Evolutionary conservation across 2,329 filamentous ascomycete species (phyloP).

Genomic region (Triangularia verruculosa): DNA sequence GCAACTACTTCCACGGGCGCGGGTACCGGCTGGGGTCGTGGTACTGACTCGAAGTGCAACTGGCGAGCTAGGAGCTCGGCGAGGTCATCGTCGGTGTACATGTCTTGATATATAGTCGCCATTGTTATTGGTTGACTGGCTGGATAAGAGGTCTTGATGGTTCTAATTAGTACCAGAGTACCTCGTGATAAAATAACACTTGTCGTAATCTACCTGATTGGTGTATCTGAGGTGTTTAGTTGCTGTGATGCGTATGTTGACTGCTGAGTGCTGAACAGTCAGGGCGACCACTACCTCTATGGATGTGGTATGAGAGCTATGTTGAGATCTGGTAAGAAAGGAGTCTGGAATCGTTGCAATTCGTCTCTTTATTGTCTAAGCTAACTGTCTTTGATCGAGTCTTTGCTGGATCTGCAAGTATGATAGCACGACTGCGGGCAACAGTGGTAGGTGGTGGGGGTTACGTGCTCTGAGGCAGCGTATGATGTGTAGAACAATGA

Average conservation of each 20-base stretch:
- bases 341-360: constrained; percentile 23
- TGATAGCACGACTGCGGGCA: neutral
- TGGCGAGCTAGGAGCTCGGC: constrained; percentile 75
- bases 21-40: constrained; percentile 29
- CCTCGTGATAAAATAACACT: neutral
- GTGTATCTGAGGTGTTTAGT: neutral
- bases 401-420: neutral
- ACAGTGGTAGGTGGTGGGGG: neutral
- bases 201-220: neutral
- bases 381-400: neutral
- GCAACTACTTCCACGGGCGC: constrained; percentile 24
- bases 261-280: constrained; percentile 41
- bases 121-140: constrained; percentile 30
- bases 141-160: constrained; percentile 18
- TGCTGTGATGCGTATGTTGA: constrained; percentile 44
- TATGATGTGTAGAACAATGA: constrained; percentile 9
- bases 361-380: constrained; percentile 28
- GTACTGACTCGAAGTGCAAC: constrained; percentile 58
- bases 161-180: neutral
- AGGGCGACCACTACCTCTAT: neutral
- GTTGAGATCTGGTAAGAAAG: neutral
- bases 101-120: constrained; percentile 40
- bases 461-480: neutral
- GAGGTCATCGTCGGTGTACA: constrained; percentile 77
- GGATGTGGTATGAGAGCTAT: neutral